A percentile compares a stretch with the other conserved stretches of the same genome.
These are phyloP conservation scores for Pseudoperonospora humuli DNA, from an alignment of 352 stramenopile species.

Conservation along the genomic window DNA sequence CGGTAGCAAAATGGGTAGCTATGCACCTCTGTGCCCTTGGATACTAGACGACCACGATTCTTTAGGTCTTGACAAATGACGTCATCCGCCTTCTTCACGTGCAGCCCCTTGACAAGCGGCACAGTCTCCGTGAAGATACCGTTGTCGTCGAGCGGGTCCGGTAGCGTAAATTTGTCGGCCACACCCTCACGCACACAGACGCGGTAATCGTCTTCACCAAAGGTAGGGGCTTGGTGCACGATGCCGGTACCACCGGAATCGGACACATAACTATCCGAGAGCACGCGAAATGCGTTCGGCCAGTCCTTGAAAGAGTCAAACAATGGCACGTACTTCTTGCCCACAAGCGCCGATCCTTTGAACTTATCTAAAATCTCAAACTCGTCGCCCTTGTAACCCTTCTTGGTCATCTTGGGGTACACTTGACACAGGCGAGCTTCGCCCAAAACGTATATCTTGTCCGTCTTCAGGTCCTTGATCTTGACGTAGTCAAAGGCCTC, in stretches of 20 bases:
- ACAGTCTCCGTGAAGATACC: constrained; percentile 93
- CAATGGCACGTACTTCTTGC: constrained; percentile 94
- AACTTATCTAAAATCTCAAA: constrained; percentile 90
- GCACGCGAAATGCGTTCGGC: constrained; percentile 91
- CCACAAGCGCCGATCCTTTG: constrained; percentile 89
- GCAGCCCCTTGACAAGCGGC: constrained; percentile 87
- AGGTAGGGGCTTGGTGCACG: constrained; percentile 97
- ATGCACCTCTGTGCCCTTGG: constrained; percentile 96
- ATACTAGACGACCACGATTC: constrained; percentile 89
- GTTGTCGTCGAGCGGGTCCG: constrained; percentile 96
- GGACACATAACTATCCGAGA: constrained; percentile 98
- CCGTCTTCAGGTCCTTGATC: constrained; percentile 90
- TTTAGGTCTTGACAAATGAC: constrained; percentile 95
- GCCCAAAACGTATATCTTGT: constrained; percentile 91
- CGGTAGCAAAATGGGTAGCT: constrained; percentile 99
- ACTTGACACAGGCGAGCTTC: constrained; percentile 92
- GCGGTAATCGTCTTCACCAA: constrained; percentile 99
- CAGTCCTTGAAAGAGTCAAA: constrained; percentile 93
- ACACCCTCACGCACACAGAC: constrained; percentile 95
- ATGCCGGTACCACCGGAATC: constrained; percentile 96
- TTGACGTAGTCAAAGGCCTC: constrained; percentile 96
- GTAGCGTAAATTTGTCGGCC: constrained; percentile 91
- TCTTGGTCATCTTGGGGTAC: constrained; percentile 97
- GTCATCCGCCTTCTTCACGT: constrained; percentile 98
- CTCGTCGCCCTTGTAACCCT: constrained; percentile 92